Conservation (phyloP, 768 basidiomycete species). For the Rhodosporidiobolus odoratus region DNA sequence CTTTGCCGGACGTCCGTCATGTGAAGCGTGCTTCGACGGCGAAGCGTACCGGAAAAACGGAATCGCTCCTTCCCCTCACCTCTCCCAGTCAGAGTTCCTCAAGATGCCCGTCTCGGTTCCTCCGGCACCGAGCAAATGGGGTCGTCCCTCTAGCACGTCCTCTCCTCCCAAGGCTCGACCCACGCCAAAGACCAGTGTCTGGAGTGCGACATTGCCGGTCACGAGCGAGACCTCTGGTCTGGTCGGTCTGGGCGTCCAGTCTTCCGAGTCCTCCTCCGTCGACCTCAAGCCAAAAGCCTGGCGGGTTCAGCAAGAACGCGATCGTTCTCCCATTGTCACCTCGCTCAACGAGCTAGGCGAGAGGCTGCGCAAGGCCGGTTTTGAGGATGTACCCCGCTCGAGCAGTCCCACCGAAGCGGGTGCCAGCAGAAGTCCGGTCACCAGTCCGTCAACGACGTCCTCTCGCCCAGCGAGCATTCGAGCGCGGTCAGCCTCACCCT, state of each 20-base stretch:
- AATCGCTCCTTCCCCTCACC: slow-evolving; percentile 20
- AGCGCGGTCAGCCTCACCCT: too few species aligned
- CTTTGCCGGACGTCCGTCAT: slow-evolving; percentile 17
- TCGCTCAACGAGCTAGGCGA: slow-evolving; percentile 31
- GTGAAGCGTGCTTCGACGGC: slow-evolving; percentile 35
- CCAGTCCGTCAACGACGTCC: neutral
- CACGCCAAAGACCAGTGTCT: neutral
- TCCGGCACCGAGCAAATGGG: slow-evolving; percentile 31
- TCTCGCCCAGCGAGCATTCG: too few species aligned
- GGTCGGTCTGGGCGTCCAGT: neutral
- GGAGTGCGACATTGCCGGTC: neutral
- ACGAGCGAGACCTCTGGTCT: too few species aligned
- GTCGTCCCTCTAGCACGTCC: slow-evolving; percentile 2
- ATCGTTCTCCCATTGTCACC: slow-evolving; percentile 21
- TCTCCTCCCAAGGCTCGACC: neutral
- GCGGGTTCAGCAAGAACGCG: slow-evolving; percentile 20
- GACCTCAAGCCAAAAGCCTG: neutral
- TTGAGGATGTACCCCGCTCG: neutral
- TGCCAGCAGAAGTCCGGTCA: neutral
- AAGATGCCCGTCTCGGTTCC: neutral
- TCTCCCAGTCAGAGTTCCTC: slow-evolving; percentile 7
- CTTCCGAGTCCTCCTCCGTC: neutral
- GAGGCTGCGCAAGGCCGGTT: slow-evolving; percentile 7
- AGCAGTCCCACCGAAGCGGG: neutral
- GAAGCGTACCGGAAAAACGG: slow-evolving; percentile 9